Conservation (phyloP, 495 filamentous ascomycete species). For the Entonaema liquescens region DNA sequence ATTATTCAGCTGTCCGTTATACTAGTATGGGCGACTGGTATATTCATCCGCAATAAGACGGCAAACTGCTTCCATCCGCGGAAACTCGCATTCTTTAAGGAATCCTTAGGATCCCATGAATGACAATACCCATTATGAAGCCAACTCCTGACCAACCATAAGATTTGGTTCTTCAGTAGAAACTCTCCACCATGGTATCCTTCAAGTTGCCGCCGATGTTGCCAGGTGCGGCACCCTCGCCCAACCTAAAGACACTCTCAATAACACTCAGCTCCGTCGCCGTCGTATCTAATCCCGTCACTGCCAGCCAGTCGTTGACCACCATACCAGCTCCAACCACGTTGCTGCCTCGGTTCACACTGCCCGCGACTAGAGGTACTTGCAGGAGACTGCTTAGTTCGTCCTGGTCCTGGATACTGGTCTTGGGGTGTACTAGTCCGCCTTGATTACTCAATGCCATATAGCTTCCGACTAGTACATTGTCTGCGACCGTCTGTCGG, state of each 20-base stretch:
- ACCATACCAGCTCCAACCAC: slow-evolving; percentile 99
- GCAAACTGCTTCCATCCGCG: background rate
- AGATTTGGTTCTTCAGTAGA: slow-evolving; percentile 71
- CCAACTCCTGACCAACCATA: background rate
- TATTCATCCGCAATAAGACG: slow-evolving; percentile 10
- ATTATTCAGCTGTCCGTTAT: slow-evolving; percentile 29
- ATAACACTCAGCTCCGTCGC: slow-evolving; percentile 96
- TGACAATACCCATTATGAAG: slow-evolving; percentile 9
- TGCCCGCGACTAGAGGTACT: slow-evolving; percentile 93
- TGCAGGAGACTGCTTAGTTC: slow-evolving; percentile 93
- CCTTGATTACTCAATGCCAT: slow-evolving; percentile 97
- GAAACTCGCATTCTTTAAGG: slow-evolving; percentile 4
- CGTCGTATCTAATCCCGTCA: slow-evolving; percentile 96
- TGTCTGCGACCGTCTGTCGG: slow-evolving; percentile 95
- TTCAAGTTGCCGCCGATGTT: slow-evolving; percentile 83
- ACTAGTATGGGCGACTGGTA: slow-evolving; percentile 11
- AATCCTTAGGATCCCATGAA: background rate
- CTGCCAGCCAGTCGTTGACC: slow-evolving; percentile 98
- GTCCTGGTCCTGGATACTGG: slow-evolving; percentile 94
- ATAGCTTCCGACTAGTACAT: slow-evolving; percentile 94
- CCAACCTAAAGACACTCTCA: slow-evolving; percentile 92
- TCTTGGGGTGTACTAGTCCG: slow-evolving; percentile 97
- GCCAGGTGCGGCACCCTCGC: slow-evolving; percentile 81
- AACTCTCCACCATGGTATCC: slow-evolving; percentile 98
- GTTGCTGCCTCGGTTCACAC: slow-evolving; percentile 87